Evolutionary conservation across 2,329 filamentous ascomycete genomes (phyloP).

Genomic region (Paraconiothyrium sp.): DNA sequence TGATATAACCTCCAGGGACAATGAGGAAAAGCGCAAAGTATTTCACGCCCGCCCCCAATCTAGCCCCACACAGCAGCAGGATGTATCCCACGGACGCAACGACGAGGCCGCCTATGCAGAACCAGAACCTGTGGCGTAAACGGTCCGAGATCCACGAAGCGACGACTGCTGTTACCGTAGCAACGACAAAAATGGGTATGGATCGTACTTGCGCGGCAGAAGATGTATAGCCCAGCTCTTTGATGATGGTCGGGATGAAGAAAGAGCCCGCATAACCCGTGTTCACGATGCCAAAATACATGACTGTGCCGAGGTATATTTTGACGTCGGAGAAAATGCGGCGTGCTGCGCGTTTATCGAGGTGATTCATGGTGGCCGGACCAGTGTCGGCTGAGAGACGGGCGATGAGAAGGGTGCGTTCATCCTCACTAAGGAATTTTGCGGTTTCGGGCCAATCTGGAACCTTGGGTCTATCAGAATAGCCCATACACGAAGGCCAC

Average conservation of each 20-base stretch:
- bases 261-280: constrained; percentile 57
- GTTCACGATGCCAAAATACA: constrained; percentile 50
- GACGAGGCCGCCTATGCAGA: constrained; percentile 60
- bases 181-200: constrained; percentile 53
- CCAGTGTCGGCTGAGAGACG: constrained; percentile 40
- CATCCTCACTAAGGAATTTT: constrained; percentile 36
- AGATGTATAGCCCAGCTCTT: constrained; percentile 51
- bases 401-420: constrained; percentile 41
- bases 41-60: constrained; percentile 56
- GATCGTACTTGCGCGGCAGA: constrained; percentile 48
- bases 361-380: constrained; percentile 61
- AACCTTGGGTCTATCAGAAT: constrained; percentile 29
- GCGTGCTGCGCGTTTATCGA: constrained; percentile 58
- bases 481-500: neutral
- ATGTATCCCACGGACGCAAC: constrained; percentile 65
- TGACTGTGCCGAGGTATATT: constrained; percentile 37
- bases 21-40: constrained; percentile 67
- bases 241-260: constrained; percentile 54
- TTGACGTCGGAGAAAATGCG: constrained; percentile 55
- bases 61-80: constrained; percentile 60
- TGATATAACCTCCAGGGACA: constrained; percentile 63
- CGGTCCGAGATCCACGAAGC: constrained; percentile 60
- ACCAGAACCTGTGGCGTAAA: constrained; percentile 62
- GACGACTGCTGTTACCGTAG: constrained; percentile 45
- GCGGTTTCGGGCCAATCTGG: constrained; percentile 59